Base-by-base conservation (phyloP, 306 rosid species). In the Cucumis hystrix region DNA sequence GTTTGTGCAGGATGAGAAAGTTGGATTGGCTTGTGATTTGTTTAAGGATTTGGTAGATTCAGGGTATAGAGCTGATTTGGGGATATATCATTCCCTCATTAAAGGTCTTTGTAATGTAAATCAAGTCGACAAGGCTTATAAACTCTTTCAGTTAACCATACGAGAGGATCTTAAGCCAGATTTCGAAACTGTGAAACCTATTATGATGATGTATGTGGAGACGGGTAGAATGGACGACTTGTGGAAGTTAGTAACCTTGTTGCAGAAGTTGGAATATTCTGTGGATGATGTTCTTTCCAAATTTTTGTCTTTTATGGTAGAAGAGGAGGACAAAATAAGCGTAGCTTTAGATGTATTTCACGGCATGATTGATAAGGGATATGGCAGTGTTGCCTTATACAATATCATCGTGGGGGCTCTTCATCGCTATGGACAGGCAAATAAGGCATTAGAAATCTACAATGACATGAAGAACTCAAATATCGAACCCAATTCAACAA, bases 41-140 rank as follows among this genome's bases (percentile, higher is more conserved):
- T 81, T 85, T 64, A 87, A 86, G 84, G 95, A 91, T 87, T 84
- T 94, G 87, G 80, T 90, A 11, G 86, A 83, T 61, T 90, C 88
- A 0, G 95, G 98, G 51, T 91, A 90, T 66, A 83, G 95, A 77
- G 95, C 92, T 1, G 96, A 94, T 82, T 80, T 94, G 77, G 87
- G 77, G 67, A 89, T 94, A 37, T 94, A 91, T 81, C 88, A 82
- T 81, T 89, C 82, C 41, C 96, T 90, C 70, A 90, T 94, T 52
- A 84, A 79, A 77, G 97, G 96, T 75, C 85, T 94, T 82, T 94
- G 97, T 81, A 76, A 73, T 77, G 82, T 61, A 81, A 87, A 89
- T 49, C 83, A 79, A 83, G 86, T 87, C 17, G 89, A 94, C 60
- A 90, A 79, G 84, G 97, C 98, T 35, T 69, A 80, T 72, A 94